phyloP scores from a whole-genome alignment of 352 stramenopile genomes.

The Globisporangium yorkense region DNA sequence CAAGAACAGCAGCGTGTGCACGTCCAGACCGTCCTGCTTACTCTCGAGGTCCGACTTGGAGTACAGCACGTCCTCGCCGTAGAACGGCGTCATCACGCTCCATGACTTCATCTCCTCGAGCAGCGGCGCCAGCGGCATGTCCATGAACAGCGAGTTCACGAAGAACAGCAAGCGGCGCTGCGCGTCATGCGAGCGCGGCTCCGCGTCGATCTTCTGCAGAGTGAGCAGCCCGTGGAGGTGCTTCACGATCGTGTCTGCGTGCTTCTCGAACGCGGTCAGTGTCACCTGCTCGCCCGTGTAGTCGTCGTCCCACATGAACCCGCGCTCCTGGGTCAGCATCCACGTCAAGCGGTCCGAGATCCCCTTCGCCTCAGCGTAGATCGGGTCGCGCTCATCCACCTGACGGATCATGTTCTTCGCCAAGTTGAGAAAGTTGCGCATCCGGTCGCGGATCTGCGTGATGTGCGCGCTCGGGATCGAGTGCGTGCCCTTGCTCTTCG shows the following conservation, averaged over 20 bases:
- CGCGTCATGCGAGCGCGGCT: constrained; percentile 96
- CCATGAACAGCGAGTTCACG: constrained; percentile 99
- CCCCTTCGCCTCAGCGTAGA: constrained; percentile 85
- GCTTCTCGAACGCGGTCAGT: constrained; percentile 75
- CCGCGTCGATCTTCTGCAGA: constrained; percentile 95
- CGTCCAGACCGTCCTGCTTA: constrained; percentile 91
- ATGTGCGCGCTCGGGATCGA: constrained; percentile 78
- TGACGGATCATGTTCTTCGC: constrained; percentile 83
- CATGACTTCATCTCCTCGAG: constrained; percentile 98
- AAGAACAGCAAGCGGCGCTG: constrained; percentile 96
- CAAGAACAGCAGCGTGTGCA: constrained; percentile 85
- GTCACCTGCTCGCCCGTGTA: constrained; percentile 96
- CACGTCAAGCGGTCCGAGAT: constrained; percentile 95
- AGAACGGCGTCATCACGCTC: constrained; percentile 98
- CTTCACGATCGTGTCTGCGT: constrained; percentile 71
- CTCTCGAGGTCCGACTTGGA: constrained; percentile 95
- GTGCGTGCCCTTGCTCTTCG: constrained; percentile 46
- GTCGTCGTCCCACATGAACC: constrained; percentile 98
- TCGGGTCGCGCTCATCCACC: constrained; percentile 70
- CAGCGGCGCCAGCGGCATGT: constrained; percentile 95
- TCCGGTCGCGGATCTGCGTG: constrained; percentile 92
- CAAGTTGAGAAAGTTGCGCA: constrained; percentile 92
- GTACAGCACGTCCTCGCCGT: constrained; percentile 97
- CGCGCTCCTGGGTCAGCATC: constrained; percentile 94
- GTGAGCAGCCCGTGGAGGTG: constrained; percentile 94